A percentile compares a stretch with the other conserved stretches of the same genome.
Conservation (phyloP, 2,329 filamentous ascomycete species). For the Chaetomiaceae sp. region DNA sequence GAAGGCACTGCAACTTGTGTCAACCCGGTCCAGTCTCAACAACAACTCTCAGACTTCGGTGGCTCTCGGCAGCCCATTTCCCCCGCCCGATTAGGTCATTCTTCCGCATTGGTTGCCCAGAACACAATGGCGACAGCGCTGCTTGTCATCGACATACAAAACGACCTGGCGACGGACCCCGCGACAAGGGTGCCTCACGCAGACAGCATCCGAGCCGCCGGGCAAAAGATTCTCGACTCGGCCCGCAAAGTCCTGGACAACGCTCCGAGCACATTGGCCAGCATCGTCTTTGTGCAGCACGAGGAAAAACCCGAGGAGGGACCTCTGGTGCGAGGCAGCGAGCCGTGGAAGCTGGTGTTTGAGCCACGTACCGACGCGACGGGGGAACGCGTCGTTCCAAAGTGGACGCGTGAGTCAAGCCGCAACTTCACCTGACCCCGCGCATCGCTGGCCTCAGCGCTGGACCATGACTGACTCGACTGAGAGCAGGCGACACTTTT, state of each 20-base stretch:
- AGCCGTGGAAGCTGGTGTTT: constrained; percentile 31
- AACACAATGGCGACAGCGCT: constrained; percentile 24
- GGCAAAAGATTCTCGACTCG: constrained; percentile 23
- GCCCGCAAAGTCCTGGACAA: constrained; percentile 20
- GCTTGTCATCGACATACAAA: constrained; percentile 35
- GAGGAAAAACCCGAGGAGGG: constrained; percentile 27
- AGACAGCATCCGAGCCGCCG: constrained; percentile 25
- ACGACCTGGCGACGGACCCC: constrained; percentile 28
- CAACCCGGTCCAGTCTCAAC: too few species aligned
- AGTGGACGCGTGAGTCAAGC: constrained; percentile 27
- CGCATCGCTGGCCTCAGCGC: too few species aligned
- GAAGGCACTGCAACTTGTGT: too few species aligned
- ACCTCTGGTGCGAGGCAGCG: constrained; percentile 24
- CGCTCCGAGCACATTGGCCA: not conserved
- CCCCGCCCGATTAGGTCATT: too few species aligned
- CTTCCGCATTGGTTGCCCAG: too few species aligned
- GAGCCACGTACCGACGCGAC: constrained; percentile 21
- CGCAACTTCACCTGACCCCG: not conserved
- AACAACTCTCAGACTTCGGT: too few species aligned
- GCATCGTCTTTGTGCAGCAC: constrained; percentile 32
- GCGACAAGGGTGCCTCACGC: constrained; percentile 28
- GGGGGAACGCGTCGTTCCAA: constrained; percentile 27
- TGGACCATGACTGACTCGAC: too few species aligned
- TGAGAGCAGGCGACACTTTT: constrained; percentile 28
- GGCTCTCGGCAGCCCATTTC: too few species aligned